These are phyloP conservation scores for Ramalina peruviana DNA, from an alignment of 495 filamentous ascomycete species.

Conservation along the genomic window DNA sequence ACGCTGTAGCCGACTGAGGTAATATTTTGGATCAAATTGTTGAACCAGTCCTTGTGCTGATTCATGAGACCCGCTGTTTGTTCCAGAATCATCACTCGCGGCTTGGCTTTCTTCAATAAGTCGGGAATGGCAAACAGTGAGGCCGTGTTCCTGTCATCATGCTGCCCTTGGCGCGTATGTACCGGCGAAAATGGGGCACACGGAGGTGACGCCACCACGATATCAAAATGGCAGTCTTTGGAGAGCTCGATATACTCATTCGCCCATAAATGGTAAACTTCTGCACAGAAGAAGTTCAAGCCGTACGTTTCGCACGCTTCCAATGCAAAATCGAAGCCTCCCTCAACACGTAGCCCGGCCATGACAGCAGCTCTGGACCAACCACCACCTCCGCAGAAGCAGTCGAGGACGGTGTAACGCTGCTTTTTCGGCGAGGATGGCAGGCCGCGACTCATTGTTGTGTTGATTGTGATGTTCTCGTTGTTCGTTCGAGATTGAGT, in stretches of 20 bases:
- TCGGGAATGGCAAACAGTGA: conserved; percentile 49
- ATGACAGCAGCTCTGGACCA: conserved; percentile 51
- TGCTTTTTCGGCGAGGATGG: not conserved
- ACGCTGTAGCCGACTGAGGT: conserved; percentile 56
- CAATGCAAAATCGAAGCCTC: conserved; percentile 47
- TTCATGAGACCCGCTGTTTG: conserved; percentile 58
- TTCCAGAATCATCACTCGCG: conserved; percentile 69
- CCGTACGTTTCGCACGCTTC: conserved; percentile 43
- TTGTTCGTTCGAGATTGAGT: not conserved
- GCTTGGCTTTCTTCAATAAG: conserved; percentile 44
- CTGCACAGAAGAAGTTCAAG: conserved; percentile 41
- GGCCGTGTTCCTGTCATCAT: conserved; percentile 64
- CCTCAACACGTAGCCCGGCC: conserved; percentile 45
- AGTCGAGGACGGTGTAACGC: conserved; percentile 53
- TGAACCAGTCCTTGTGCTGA: conserved; percentile 37
- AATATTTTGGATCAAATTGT: conserved; percentile 49
- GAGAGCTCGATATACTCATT: conserved; percentile 31
- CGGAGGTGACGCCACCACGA: conserved; percentile 70
- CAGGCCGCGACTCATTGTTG: not conserved
- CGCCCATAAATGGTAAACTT: conserved; percentile 30
- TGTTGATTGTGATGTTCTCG: not conserved
- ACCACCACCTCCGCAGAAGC: conserved; percentile 67
- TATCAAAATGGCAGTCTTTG: conserved; percentile 38
- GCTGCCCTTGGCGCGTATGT: conserved; percentile 46
- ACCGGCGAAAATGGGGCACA: conserved; percentile 74